Percentiles rank a stretch among this genome's conserved stretches.
Evolutionary conservation across 2,329 filamentous ascomycete genomes (phyloP).

Genomic region (Thermoascus crustaceus): DNA sequence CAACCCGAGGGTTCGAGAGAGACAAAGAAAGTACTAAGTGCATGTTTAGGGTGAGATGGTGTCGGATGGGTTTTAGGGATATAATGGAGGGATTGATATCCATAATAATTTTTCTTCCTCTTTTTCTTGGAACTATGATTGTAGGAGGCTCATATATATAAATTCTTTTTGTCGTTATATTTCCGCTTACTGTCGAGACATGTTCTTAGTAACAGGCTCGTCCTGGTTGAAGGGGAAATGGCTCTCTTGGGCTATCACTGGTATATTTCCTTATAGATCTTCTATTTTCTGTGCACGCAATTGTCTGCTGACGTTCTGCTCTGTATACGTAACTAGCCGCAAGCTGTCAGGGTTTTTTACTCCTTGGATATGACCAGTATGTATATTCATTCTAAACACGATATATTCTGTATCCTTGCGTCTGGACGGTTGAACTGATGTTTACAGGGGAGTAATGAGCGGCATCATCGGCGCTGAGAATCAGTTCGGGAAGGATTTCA

Average conservation of each 20-base stretch:
- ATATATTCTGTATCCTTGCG: not conserved
- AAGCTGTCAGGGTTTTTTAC: conserved; percentile 14
- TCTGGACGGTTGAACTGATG: not conserved
- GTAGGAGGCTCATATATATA: too few species aligned
- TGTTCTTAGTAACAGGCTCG: not conserved
- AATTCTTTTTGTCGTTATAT: too few species aligned
- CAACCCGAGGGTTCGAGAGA: too few species aligned
- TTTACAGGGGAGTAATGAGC: conserved; percentile 34
- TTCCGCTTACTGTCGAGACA: too few species aligned
- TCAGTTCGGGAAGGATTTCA: conserved; percentile 32
- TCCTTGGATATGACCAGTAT: conserved; percentile 23
- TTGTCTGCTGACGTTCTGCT: not conserved
- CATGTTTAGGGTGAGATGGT: too few species aligned
- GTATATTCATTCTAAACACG: not conserved
- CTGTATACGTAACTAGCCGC: conserved; percentile 8
- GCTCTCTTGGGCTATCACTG: conserved; percentile 16
- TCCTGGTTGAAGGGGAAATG: conserved; percentile 7
- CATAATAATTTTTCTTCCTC: too few species aligned
- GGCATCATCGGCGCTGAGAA: conserved; percentile 40
- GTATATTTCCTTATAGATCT: not conserved
- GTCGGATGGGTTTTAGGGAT: too few species aligned
- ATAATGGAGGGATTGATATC: too few species aligned
- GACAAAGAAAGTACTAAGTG: too few species aligned
- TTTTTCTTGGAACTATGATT: too few species aligned
- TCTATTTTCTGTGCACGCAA: not conserved